Conservation (phyloP, 441 rosid species). For the Brassica balearica region DNA sequence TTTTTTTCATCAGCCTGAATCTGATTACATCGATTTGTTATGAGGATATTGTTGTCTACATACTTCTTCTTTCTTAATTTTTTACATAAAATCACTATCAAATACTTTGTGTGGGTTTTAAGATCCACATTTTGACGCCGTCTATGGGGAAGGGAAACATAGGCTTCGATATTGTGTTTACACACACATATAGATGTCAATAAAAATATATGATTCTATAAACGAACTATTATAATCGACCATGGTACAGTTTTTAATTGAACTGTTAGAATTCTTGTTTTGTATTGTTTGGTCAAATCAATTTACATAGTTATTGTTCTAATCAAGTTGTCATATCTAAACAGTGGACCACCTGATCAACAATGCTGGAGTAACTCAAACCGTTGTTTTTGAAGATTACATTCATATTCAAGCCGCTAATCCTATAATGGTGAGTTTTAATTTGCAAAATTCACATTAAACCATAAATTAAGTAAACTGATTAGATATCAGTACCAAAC, state of each 20-base stretch:
- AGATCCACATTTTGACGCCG: too few relatives aligned
- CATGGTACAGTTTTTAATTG: neutral
- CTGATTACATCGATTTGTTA: too few relatives aligned
- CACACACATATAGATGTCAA: too few relatives aligned
- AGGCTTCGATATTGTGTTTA: too few relatives aligned
- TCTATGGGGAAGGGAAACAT: too few relatives aligned
- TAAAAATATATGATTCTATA: neutral
- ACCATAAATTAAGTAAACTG: neutral
- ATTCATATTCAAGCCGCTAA: slow-evolving; percentile 39
- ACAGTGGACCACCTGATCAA: slow-evolving; percentile 56
- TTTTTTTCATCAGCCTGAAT: too few relatives aligned
- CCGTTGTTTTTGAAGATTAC: slow-evolving; percentile 39
- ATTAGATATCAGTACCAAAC: neutral
- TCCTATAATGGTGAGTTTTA: slow-evolving; percentile 43
- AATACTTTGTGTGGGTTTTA: too few relatives aligned
- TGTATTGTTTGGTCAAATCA: neutral
- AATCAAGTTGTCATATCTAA: neutral
- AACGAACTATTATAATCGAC: neutral
- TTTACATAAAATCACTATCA: too few relatives aligned
- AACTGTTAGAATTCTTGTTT: neutral
- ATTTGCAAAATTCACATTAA: neutral
- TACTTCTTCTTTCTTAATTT: too few relatives aligned
- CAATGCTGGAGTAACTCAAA: slow-evolving; percentile 48
- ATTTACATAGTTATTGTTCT: neutral
- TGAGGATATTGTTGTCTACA: too few relatives aligned